Evolutionary conservation across 352 stramenopile genomes (phyloP), one percentile per base, ranked within the genome.

Genomic region (Phytophthora niederhauseri): DNA sequence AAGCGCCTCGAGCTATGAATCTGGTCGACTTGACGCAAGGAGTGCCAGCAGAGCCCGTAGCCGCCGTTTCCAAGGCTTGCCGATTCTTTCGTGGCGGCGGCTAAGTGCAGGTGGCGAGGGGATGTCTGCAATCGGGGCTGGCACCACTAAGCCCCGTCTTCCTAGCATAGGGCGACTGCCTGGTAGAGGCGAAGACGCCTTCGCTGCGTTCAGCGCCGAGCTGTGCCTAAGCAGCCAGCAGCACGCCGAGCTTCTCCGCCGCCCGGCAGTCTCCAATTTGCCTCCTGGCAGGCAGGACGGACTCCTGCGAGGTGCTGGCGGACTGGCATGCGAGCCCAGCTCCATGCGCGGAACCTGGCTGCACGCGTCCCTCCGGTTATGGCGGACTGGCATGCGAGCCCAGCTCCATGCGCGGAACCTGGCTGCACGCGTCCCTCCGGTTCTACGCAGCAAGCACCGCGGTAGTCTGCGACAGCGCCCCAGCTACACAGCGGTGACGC

Each of bases 251-350:
- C 12, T 57, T 56, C 3, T 36, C 28, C 26, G 45, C n/a, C 19
- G 30, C 49, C 34, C 38, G 22, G 34, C 46, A 69, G 38, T 69
- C 52, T 65, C 60, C 59, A 41, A 69, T 69, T 64, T 61, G 60
- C 46, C 60, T 50, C 30, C n/a, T 51, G 15, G 12, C 20, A 28
- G 20, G 28, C 11, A 66, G 41, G 28, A 48, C 19, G 30, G 54
- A 19, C 52, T 38, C 15, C 15, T 22, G 17, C 41, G 41, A 48
- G 41, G 41, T 19, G 41, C 17, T 20, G 41, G 30, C 2, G 31
- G 56, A 15, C 15, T 68, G 49, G 41, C 19, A 70, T 73, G 61
- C 61, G 61, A 57, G 43, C 59, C 15, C 66, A 63, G 59, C 59
- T 68, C 14, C 52, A 72, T 60, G 59, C 26, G 0, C 52, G 60